These are phyloP conservation scores for Ustilago bromivora DNA, from an alignment of 1,284 basidiomycete species.

Conservation along the genomic window DNA sequence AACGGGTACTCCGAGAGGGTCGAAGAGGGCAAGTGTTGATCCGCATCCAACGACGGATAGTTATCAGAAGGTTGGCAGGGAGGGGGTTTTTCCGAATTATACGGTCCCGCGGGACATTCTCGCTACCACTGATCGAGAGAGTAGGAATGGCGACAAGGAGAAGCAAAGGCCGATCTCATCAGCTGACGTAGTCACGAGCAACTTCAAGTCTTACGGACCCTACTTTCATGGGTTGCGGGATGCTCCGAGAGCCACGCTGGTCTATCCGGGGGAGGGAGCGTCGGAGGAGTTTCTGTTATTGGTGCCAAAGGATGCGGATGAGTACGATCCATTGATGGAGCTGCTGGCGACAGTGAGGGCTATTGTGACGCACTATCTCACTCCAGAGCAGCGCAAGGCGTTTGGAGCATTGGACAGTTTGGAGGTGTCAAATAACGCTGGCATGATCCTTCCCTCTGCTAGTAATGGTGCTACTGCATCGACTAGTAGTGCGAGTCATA, in stretches of 20 bases:
- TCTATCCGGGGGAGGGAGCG: slow-evolving; percentile 57
- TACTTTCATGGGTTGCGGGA: slow-evolving; percentile 54
- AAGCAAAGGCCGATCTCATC: slow-evolving; percentile 28
- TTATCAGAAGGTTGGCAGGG: slow-evolving; percentile 46
- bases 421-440: slow-evolving; percentile 56
- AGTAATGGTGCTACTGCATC: slow-evolving; percentile 21
- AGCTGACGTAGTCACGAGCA: slow-evolving; percentile 40
- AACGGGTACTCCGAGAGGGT: slow-evolving; percentile 37
- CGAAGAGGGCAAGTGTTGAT: slow-evolving; percentile 46
- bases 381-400: slow-evolving; percentile 36
- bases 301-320: slow-evolving; percentile 62
- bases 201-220: slow-evolving; percentile 52
- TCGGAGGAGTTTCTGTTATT: slow-evolving; percentile 58
- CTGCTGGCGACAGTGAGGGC: slow-evolving; percentile 58
- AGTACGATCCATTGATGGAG: slow-evolving; percentile 68
- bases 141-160: neutral
- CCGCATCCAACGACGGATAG: slow-evolving; percentile 39
- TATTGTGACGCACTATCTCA: slow-evolving; percentile 61
- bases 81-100: slow-evolving; percentile 49
- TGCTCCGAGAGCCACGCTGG: slow-evolving; percentile 45
- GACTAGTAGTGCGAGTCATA: slow-evolving; percentile 18
- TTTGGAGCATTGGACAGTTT: slow-evolving; percentile 65
- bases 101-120: slow-evolving; percentile 48
- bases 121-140: neutral
- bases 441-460: slow-evolving; percentile 47